Conservation (phyloP, 148 eudicot genomes). For the Silene conica region DNA sequence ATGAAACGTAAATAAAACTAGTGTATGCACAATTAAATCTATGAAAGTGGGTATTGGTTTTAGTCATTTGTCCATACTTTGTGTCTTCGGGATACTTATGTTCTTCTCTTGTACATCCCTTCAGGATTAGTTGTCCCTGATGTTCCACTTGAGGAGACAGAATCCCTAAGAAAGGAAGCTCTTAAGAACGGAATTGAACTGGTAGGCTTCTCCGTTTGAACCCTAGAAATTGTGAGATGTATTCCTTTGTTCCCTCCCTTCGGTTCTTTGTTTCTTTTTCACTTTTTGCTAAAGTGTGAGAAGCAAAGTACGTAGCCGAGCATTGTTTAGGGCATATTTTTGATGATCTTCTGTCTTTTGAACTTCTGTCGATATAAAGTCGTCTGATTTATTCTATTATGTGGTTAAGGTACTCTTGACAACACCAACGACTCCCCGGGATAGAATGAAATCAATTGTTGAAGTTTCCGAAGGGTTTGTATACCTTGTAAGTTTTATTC, state of each 20-base stretch:
- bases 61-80: background rate
- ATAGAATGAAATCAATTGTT: conserved; percentile 80
- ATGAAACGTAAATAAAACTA: background rate
- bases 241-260: too few relatives aligned
- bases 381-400: conserved; percentile 8
- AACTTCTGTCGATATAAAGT: background rate
- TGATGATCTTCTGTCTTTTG: background rate
- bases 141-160: conserved; percentile 93
- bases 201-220: conserved; percentile 37
- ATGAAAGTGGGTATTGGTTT: background rate
- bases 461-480: conserved; percentile 89
- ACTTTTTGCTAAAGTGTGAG: background rate
- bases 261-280: background rate
- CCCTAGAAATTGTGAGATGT: too few relatives aligned
- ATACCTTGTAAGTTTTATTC: conserved; percentile 64
- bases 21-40: background rate
- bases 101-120: conserved; percentile 9
- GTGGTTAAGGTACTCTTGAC: conserved; percentile 70
- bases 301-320: background rate
- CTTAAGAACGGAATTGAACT: conserved; percentile 60
- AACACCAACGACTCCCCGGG: conserved; percentile 85
- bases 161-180: conserved; percentile 75
- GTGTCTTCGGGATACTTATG: background rate
- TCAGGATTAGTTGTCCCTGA: conserved; percentile 96
- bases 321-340: background rate